Evolutionary conservation across 176 grass and related monocot species (phyloP), one percentile per base, ranked within the genome.

Genomic region (Echinochloa phyllopogon): DNA sequence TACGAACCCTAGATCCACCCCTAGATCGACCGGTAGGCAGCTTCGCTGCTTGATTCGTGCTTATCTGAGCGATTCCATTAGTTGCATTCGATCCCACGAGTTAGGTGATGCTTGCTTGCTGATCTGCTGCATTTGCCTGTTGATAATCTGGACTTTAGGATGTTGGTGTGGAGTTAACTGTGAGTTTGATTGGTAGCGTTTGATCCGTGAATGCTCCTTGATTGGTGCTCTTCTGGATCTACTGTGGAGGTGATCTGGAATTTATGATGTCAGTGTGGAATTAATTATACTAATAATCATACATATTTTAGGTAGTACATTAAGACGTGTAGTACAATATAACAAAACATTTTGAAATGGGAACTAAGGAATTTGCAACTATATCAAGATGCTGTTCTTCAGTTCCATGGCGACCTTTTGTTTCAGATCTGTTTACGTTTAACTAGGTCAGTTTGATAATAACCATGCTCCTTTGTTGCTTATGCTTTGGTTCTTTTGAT

Each of bases 1-100:
- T 18, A 61, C 55, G 6, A 77, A 77, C 75, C 75, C 75, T 77
- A 77, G 75, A 60, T 77, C 55, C 55, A 61, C 38, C 8, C 1
- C 36, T 77, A 24, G 55, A 77, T 60, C 53, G 25, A 25, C 53
- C 5, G 6, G 20, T 15, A 43, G 21, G 74, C 55, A 42, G 20
- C 23, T 43, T 0, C 29, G 24, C 8, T 37, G 18, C 27, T 36
- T 43, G 36, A 12, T 58, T 76, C 10, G 11, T 58, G 53, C 5
- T 41, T 76, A 1, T 14, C 1, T 13, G 10, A 76, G 73, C 8
- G 0, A 24, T 42, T 43, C 43, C 38, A 44, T 43, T 43, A 42
- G 5, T 76, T 76, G 37, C 36, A 76, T 58, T 76, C 55, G 52
- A 58, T 21, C 52, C 37, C 55, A 42, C 3, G 37, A 20, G 8